Percentiles rank a stretch among this genome's conserved stretches.
phyloP scores from a whole-genome alignment of 2,329 filamentous ascomycete genomes.

The Phialophora verrucosa region DNA sequence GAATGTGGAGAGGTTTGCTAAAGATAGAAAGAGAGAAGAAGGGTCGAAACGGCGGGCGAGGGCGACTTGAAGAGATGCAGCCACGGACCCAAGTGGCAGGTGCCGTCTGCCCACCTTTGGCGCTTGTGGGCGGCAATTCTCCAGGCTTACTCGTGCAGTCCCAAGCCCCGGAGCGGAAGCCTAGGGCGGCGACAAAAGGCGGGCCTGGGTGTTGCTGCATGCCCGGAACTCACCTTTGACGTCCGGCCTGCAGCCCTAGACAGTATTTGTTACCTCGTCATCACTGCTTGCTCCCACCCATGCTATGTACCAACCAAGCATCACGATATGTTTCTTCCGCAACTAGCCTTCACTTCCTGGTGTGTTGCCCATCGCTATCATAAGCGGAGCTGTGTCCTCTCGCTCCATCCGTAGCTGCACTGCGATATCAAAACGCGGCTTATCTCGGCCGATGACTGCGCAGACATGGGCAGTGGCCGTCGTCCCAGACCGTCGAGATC shows the following conservation, averaged over 20 bases:
- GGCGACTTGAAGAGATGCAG: conserved; percentile 20
- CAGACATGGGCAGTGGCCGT: neutral
- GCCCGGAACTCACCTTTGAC: neutral
- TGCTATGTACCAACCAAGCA: neutral
- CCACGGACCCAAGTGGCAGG: conserved; percentile 4
- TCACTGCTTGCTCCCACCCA: neutral
- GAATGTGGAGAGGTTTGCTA: conserved; percentile 37
- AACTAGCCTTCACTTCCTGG: neutral
- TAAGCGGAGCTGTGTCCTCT: neutral
- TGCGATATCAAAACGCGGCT: neutral
- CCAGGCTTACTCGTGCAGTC: conserved; percentile 1
- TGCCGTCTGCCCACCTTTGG: conserved; percentile 8
- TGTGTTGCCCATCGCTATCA: neutral
- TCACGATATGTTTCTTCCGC: neutral
- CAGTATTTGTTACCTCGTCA: neutral
- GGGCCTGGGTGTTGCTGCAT: neutral
- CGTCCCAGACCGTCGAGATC: neutral
- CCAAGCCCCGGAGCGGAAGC: neutral
- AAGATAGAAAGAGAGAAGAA: conserved; percentile 40
- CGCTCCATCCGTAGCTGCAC: neutral
- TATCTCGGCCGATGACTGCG: neutral
- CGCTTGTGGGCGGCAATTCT: conserved; percentile 14
- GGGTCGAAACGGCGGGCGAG: conserved; percentile 17
- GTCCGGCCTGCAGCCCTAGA: neutral
- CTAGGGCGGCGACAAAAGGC: neutral